Evolutionary conservation across 805 yeast genomes (phyloP).

Genomic region (Blastobotrys attinorum): DNA sequence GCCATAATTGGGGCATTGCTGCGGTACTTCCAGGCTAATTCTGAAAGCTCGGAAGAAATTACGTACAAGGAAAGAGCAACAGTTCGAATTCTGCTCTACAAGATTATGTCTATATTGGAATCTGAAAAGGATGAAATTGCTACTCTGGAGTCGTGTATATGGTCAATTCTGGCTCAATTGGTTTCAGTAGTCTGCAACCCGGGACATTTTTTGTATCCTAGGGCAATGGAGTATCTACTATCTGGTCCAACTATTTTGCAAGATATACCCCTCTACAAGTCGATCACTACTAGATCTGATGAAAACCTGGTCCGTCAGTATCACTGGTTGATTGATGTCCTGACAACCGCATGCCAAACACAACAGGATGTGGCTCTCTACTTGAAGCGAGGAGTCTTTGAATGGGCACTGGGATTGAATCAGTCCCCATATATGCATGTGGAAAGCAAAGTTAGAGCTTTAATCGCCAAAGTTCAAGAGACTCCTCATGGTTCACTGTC

Average conservation of each 20-base stretch:
- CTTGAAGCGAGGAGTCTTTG: slow-evolving; percentile 50
- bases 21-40: neutral
- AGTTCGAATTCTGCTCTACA: slow-evolving; percentile 33
- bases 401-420: slow-evolving; percentile 51
- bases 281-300: slow-evolving; percentile 16
- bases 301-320: slow-evolving; percentile 36
- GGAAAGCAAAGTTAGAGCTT: neutral
- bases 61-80: slow-evolving; percentile 51
- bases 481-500: slow-evolving; percentile 15
- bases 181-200: slow-evolving; percentile 58
- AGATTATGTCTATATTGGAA: slow-evolving; percentile 6
- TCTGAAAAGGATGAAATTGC: slow-evolving; percentile 3
- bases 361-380: slow-evolving; percentile 47
- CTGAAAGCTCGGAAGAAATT: slow-evolving; percentile 24
- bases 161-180: slow-evolving; percentile 48
- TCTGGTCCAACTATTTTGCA: slow-evolving; percentile 39
- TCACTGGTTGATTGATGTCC: slow-evolving; percentile 53
- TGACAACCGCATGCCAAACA: slow-evolving; percentile 41
- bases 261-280: slow-evolving; percentile 38
- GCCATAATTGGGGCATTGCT: slow-evolving; percentile 5
- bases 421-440: no score
- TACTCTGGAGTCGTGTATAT: slow-evolving; percentile 40
- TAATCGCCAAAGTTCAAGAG: slow-evolving; percentile 16
- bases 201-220: slow-evolving; percentile 65
- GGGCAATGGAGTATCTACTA: slow-evolving; percentile 57